A percentile compares a stretch with the other conserved stretches of the same genome.
Evolutionary conservation across 495 filamentous ascomycete species (phyloP).

Genomic region (Tricharina praecox): DNA sequence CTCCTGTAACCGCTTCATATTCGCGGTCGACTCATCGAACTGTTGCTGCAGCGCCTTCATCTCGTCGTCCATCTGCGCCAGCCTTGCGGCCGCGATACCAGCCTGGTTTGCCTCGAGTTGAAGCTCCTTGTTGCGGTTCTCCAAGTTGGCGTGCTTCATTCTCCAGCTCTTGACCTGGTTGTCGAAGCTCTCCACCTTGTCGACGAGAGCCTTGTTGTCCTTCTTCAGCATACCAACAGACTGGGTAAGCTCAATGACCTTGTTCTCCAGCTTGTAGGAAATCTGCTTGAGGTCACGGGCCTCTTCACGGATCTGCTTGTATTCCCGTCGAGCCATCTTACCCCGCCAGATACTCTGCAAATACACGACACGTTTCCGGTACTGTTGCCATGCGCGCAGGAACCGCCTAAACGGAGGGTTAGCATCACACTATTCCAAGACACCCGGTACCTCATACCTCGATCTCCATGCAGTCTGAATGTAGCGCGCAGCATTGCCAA

Average conservation of each 20-base stretch:
- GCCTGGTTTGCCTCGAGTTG: constrained; percentile 95
- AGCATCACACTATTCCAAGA: not conserved
- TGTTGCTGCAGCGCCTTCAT: constrained; percentile 78
- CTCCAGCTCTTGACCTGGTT: constrained; percentile 89
- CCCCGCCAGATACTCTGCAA: constrained; percentile 91
- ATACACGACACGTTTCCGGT: constrained; percentile 72
- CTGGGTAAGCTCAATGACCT: constrained; percentile 96
- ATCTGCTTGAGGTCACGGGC: constrained; percentile 97
- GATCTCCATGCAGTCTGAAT: constrained; percentile 86
- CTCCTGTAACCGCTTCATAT: constrained; percentile 82
- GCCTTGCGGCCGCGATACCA: constrained; percentile 76
- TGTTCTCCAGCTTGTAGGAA: constrained; percentile 97
- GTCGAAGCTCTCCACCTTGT: constrained; percentile 91
- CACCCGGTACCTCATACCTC: constrained; percentile 28
- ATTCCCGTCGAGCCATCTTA: constrained; percentile 57
- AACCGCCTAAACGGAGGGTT: constrained; percentile 36
- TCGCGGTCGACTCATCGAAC: constrained; percentile 70
- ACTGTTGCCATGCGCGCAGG: constrained; percentile 67
- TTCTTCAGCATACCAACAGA: constrained; percentile 76
- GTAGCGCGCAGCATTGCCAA: constrained; percentile 77
- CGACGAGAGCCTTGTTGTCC: constrained; percentile 75
- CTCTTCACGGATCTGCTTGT: constrained; percentile 84
- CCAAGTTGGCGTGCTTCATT: constrained; percentile 75
- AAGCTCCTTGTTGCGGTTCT: constrained; percentile 77
- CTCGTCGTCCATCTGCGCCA: constrained; percentile 79